phyloP scores from a whole-genome alignment of 106 monocot species.

The Alisma plantagoaquatica region DNA sequence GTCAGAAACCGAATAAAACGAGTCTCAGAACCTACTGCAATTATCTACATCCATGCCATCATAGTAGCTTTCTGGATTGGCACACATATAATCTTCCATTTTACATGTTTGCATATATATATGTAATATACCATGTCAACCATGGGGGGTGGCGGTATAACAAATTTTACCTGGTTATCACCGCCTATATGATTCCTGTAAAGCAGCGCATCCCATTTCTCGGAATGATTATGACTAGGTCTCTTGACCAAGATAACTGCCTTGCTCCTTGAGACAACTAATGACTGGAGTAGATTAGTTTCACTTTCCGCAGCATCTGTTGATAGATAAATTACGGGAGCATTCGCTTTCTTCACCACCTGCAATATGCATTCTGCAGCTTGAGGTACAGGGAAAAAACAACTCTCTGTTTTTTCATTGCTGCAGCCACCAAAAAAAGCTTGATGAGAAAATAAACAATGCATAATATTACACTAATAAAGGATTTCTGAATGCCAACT shows the following conservation, averaged over 20 bases:
- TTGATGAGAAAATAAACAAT: background rate
- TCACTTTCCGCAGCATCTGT: constrained; percentile 93
- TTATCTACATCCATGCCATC: too few species aligned
- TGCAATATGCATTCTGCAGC: constrained; percentile 72
- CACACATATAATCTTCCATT: too few species aligned
- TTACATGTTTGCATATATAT: too few species aligned
- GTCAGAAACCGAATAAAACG: too few species aligned
- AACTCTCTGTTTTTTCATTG: constrained; percentile 79
- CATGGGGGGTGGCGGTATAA: too few species aligned
- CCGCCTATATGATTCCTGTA: constrained; percentile 71
- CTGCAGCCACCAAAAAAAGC: constrained; percentile 19
- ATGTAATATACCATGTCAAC: too few species aligned
- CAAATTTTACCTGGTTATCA: constrained; percentile 73
- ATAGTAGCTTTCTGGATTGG: too few species aligned
- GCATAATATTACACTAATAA: too few species aligned
- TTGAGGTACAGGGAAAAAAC: constrained; percentile 93
- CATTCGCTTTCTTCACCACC: constrained; percentile 50
- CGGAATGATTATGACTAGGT: constrained; percentile 47
- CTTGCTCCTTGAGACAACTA: constrained; percentile 46
- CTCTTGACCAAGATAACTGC: constrained; percentile 59
- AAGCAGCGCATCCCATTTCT: constrained; percentile 96
- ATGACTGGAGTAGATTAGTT: constrained; percentile 67
- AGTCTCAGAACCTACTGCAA: too few species aligned
- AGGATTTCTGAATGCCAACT: too few species aligned
- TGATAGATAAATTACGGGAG: constrained; percentile 78